These are phyloP conservation scores for Rhizopogon sp. DNA, from an alignment of 768 basidiomycete genomes.

Conservation along the genomic window DNA sequence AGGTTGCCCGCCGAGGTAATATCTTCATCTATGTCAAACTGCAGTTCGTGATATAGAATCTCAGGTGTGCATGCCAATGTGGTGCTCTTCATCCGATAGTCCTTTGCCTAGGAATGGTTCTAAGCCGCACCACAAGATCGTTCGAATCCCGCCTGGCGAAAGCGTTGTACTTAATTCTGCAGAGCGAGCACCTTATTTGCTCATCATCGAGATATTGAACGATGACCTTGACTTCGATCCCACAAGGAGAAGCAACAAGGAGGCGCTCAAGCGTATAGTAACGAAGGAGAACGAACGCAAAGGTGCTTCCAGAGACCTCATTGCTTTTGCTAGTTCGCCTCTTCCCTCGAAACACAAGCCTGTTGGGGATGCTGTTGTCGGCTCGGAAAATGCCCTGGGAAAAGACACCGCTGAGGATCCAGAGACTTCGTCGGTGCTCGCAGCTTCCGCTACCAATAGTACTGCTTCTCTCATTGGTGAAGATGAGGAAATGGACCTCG, in stretches of 20 bases:
- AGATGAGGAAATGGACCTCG: slow-evolving; percentile 92
- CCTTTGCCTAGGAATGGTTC: slow-evolving; percentile 32
- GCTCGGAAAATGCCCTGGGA: slow-evolving; percentile 26
- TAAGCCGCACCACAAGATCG: slow-evolving; percentile 87
- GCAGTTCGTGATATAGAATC: slow-evolving; percentile 6
- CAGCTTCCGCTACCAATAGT: slow-evolving; percentile 19
- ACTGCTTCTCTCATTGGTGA: slow-evolving; percentile 27
- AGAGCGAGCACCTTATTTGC: slow-evolving; percentile 89
- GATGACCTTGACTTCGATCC: slow-evolving; percentile 94
- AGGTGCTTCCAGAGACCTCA: slow-evolving; percentile 54
- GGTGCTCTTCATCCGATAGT: slow-evolving; percentile 73
- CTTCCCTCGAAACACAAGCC: slow-evolving; percentile 12
- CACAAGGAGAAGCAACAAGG: slow-evolving; percentile 73
- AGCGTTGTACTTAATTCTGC: slow-evolving; percentile 98
- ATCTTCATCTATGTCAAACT: slow-evolving; percentile 3
- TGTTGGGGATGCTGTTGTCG: slow-evolving; percentile 18
- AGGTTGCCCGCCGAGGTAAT: slow-evolving; percentile 91
- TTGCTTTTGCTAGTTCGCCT: slow-evolving; percentile 30
- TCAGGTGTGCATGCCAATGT: slow-evolving; percentile 85
- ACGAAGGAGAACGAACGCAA: slow-evolving; percentile 57
- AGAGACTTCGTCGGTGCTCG: slow-evolving; percentile 9
- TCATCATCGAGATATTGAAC: slow-evolving; percentile 86
- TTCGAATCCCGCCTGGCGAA: slow-evolving; percentile 96
- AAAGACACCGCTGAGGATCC: slow-evolving; percentile 24
- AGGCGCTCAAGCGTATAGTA: slow-evolving; percentile 75